Conservation (phyloP, 2,329 filamentous ascomycete species). For the Phialophora verrucosa region DNA sequence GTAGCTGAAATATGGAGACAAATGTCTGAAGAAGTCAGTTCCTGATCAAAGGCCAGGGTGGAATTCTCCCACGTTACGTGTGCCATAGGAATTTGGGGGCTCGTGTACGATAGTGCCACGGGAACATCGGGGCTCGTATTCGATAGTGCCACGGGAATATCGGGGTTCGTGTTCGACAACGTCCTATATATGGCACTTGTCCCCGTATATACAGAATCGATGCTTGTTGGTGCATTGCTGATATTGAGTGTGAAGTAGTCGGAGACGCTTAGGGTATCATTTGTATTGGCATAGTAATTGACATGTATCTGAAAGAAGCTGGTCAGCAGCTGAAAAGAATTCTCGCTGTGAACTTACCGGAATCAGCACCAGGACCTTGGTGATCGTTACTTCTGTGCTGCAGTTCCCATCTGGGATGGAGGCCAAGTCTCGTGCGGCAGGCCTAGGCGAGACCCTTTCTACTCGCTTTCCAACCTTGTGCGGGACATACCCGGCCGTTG, state of each 20-base stretch:
- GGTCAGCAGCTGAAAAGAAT: neutral
- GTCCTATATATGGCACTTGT: constrained; percentile 21
- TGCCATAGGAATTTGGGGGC: constrained; percentile 1
- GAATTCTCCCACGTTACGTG: constrained; percentile 4
- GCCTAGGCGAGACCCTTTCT: neutral
- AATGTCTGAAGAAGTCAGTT: constrained; percentile 11
- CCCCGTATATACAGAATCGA: constrained; percentile 32
- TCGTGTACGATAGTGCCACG: constrained; percentile 11
- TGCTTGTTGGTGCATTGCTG: constrained; percentile 34
- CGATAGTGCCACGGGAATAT: neutral
- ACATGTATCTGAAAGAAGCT: constrained; percentile 22
- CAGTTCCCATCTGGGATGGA: neutral
- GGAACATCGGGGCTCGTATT: too few species aligned
- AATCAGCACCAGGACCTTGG: constrained; percentile 21
- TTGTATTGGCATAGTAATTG: constrained; percentile 28
- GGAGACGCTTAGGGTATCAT: constrained; percentile 30
- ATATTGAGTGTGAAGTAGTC: constrained; percentile 32
- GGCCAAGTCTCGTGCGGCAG: neutral
- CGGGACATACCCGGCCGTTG: constrained; percentile 13
- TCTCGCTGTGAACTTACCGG: constrained; percentile 16
- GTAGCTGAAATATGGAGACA: constrained; percentile 19
- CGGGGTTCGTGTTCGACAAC: constrained; percentile 7
- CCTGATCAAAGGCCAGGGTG: neutral
- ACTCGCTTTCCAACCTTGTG: neutral
- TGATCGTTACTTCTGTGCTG: constrained; percentile 17